A percentile compares a stretch with the other conserved stretches of the same genome.
Evolutionary conservation across 345 rosid genomes (phyloP).

Genomic region (Eucalyptus polybractea): DNA sequence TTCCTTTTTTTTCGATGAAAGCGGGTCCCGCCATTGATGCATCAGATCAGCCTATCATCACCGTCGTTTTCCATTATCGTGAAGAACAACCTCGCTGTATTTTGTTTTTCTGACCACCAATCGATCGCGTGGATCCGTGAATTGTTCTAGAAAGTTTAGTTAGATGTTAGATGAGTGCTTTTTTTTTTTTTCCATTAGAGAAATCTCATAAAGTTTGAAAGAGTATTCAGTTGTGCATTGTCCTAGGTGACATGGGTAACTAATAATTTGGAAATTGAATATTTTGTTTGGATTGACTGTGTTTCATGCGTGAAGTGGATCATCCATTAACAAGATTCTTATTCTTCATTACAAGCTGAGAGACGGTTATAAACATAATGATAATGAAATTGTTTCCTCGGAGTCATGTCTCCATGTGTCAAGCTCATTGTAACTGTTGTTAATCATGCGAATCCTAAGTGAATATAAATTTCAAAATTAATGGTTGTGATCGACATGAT

Average conservation of each 20-base stretch:
- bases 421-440: background rate
- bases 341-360: background rate
- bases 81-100: background rate
- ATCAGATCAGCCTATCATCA: background rate
- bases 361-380: background rate
- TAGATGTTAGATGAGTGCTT: background rate
- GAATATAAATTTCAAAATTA: background rate
- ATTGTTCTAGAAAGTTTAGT: background rate
- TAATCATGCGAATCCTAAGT: background rate
- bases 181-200: background rate
- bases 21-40: background rate
- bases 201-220: background rate
- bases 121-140: background rate
- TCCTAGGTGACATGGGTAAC: background rate
- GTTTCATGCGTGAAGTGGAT: background rate
- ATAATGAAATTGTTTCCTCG: background rate
- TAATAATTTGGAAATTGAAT: background rate
- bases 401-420: background rate
- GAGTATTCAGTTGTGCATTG: background rate
- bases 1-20: background rate
- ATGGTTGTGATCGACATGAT: background rate
- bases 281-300: background rate
- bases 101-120: background rate
- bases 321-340: background rate
- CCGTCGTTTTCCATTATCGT: background rate